Percentiles rank a stretch among this genome's conserved stretches.
Conservation (phyloP, 805 yeast genomes). For the Lachancea quebecensis region DNA sequence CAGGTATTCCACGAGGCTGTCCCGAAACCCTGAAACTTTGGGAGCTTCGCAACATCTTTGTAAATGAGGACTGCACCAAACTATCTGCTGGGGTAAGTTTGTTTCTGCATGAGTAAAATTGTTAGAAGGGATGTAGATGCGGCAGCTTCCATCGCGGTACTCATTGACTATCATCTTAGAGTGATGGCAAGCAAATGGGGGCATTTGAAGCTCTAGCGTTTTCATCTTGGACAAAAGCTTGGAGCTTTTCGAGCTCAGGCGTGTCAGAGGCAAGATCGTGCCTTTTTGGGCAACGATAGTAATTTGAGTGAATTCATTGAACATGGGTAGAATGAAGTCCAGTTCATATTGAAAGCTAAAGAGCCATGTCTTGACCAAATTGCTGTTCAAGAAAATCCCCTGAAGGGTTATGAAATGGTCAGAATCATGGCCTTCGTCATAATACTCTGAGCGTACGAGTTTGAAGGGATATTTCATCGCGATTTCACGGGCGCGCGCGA, state of each 20-base stretch:
- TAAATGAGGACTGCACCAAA: constrained; percentile 53
- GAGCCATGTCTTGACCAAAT: constrained; percentile 35
- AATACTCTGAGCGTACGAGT: constrained; percentile 19
- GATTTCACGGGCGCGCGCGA: not conserved
- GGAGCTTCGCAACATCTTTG: not conserved
- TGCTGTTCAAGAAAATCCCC: constrained; percentile 31
- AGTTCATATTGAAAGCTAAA: constrained; percentile 45
- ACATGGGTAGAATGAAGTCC: constrained; percentile 33
- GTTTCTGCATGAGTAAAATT: constrained; percentile 53
- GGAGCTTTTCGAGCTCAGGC: constrained; percentile 4
- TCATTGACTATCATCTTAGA: constrained; percentile 60
- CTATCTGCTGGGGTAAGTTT: constrained; percentile 53
- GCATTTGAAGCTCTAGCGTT: constrained; percentile 30
- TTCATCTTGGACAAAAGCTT: constrained; percentile 9
- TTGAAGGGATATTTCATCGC: constrained; percentile 12
- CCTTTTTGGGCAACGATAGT: constrained; percentile 30
- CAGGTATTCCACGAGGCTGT: constrained; percentile 41
- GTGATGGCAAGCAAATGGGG: constrained; percentile 49
- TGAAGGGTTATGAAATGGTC: constrained; percentile 21
- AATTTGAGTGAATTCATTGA: constrained; percentile 16
- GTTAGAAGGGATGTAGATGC: constrained; percentile 52
- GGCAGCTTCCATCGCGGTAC: constrained; percentile 39
- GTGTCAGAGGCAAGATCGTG: constrained; percentile 24
- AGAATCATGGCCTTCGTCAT: constrained; percentile 10
- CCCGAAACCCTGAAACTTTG: constrained; percentile 34